These are phyloP conservation scores for Mycotypha africana DNA, from an alignment of 371 early-diverging fungal species.

Conservation along the genomic window DNA sequence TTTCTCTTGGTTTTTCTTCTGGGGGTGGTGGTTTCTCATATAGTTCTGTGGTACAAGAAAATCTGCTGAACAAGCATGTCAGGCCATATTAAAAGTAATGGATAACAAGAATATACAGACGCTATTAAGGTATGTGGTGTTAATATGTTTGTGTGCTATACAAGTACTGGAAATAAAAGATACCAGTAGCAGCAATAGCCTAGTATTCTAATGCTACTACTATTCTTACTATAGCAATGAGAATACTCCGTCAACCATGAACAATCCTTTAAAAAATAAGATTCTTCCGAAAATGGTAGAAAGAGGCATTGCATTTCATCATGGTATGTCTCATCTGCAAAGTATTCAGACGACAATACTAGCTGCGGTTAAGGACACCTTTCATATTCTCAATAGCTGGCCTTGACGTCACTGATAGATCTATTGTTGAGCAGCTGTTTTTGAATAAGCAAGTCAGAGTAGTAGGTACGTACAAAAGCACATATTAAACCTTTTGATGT, in stretches of 20 bases:
- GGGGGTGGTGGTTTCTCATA: no score
- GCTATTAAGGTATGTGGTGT: slow-evolving; percentile 11
- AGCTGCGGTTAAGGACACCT: neutral
- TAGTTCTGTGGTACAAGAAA: slow-evolving; percentile 78
- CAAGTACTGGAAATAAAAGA: no score
- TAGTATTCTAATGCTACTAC: no score
- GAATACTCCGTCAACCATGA: neutral
- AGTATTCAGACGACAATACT: neutral
- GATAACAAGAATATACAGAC: slow-evolving; percentile 9
- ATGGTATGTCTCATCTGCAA: slow-evolving; percentile 37
- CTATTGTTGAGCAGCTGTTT: slow-evolving; percentile 63
- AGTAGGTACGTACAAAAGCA: slow-evolving; percentile 59
- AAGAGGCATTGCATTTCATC: slow-evolving; percentile 71
- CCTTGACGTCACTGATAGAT: slow-evolving; percentile 56
- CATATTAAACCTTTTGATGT: no score
- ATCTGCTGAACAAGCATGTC: slow-evolving; percentile 59
- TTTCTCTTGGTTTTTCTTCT: no score
- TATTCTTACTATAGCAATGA: no score
- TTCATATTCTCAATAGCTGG: slow-evolving; percentile 54
- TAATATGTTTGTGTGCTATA: no score
- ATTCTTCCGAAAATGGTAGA: slow-evolving; percentile 29
- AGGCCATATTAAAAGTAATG: slow-evolving; percentile 38
- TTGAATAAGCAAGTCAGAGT: slow-evolving; percentile 50
- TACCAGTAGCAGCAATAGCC: no score
- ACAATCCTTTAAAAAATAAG: slow-evolving; percentile 23